These are phyloP conservation scores for Oehlia diaphana DNA, from an alignment of 192 early-diverging fungal species.

Conservation along the genomic window DNA sequence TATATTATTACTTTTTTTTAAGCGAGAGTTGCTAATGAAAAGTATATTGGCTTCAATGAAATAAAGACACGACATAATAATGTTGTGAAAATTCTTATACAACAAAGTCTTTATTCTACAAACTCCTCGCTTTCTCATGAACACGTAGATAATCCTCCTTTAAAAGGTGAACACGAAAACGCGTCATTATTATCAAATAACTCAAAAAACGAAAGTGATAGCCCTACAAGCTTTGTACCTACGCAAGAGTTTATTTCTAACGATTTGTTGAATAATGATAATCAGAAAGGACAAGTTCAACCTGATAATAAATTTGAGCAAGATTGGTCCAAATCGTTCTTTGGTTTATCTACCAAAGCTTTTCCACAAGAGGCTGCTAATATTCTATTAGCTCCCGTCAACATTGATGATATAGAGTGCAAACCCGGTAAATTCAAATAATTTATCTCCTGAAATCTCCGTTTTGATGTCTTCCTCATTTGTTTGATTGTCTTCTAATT, in stretches of 20 bases:
- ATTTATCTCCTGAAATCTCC: neutral
- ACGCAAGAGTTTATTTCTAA: neutral
- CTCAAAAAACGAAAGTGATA: neutral
- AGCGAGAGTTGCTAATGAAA: neutral
- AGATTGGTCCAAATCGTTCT: slow-evolving; percentile 71
- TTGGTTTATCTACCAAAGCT: slow-evolving; percentile 70
- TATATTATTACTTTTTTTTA: neutral
- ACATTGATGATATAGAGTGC: neutral
- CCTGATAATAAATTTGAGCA: neutral
- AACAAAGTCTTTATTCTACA: neutral
- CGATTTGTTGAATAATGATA: neutral
- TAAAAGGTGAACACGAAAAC: neutral
- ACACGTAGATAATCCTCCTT: neutral
- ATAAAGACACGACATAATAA: neutral
- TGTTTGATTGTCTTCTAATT: neutral
- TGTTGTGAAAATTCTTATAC: neutral
- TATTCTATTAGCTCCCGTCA: slow-evolving; percentile 61
- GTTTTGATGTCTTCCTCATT: neutral
- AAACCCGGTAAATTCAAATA: neutral
- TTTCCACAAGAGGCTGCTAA: slow-evolving; percentile 72
- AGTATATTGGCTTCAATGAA: neutral
- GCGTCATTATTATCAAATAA: neutral
- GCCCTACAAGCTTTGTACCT: neutral
- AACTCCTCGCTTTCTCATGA: neutral
- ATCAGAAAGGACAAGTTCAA: neutral